Base-by-base conservation (phyloP, 78 protist genomes). In the Speleostelium caveatum region DNA sequence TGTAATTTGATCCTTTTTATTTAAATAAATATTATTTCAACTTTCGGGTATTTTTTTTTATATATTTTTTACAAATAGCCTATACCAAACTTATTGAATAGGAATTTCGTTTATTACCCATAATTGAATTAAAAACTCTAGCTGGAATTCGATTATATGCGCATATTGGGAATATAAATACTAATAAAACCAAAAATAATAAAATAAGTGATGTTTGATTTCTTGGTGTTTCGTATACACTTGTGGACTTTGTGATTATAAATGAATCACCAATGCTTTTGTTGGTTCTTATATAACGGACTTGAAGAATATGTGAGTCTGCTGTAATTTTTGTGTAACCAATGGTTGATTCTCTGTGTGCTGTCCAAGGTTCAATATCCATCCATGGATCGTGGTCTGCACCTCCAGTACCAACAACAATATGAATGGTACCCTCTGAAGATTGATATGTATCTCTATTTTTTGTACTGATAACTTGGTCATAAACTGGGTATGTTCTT, bases 101-200 rank as follows among this genome's bases (percentile, higher is more conserved):
- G n/a, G n/a, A n/a, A n/a, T n/a, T n/a, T n/a, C n/a, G n/a, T n/a
- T n/a, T n/a, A n/a, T n/a, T n/a, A n/a, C n/a, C n/a, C 2, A 71
- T 4, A 2, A 71, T 17, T 14, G 41, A 51, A 32, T 19, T 14
- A 71, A 78, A 78, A 8, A 78, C 36, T 35, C 30, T 45, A 26
- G 2, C 28, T 53, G 90, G 79, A 12, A 69, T 10, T 53, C 66
- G 60, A 59, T 38, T 51, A 24, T 83, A 83, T 1, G 90, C 78
- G 45, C 90, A 83, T 28, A 83, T 26, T 69, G 90, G 90, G 72
- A 83, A 83, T 41, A 83, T 35, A 10, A 83, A 28, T 3, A 69
- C 26, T 30, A 83, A 39, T 28, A 67, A 42, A 22, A 73, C 53
- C 49, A 83, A n/a, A 33, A 83, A 38, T 7, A 83, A 56, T 22